Base-by-base conservation (phyloP, 2,329 filamentous ascomycete species). In the Aureobasidium sp. region DNA sequence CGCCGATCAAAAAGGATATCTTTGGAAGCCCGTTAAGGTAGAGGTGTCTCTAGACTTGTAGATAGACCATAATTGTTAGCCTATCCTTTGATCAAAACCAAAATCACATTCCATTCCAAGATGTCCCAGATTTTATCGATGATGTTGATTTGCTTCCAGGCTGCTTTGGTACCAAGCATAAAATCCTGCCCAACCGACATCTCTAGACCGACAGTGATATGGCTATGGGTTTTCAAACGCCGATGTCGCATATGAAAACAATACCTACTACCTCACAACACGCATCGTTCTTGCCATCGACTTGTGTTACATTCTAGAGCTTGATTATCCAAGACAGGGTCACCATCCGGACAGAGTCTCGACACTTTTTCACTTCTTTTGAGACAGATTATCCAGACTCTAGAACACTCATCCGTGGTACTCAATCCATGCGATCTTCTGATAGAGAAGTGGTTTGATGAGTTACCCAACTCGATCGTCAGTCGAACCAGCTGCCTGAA, bases 1-100 rank as follows among this genome's bases (percentile, higher is more conserved):
- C 66, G 7, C 67, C 66, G 3, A 17, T 57, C 42, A 66, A 64
- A 37, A 64, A 68, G 27, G 64, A 65, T 27, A 66, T 67, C 4
- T 69, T 69, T 63, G 71, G 69, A 13, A 73, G 70, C 65, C 71
- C 71, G 25, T 63, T 71, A 63, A 71, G 66, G 61, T 71, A 47
- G 31, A 45, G n/a, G 8, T 17, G 51, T 15, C 25, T 42, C 5
- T 21, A 7, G 19, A 57, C 17, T 21, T 47, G 29, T 38, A 46
- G 11, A 45, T 55, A 40, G 17, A 27, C 50, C n/a, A 17, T 17
- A 23, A 35, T 42, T 33, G 15, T 21, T 43, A 42, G 37, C 35
- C 9, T 40, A 15, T 29, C 33, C 27, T 53, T 53, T 40, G 49
- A 53, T 2, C 19, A 19, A 15, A 29, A 53, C 13, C 27, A 53